Evolutionary conservation across 257 asterid genomes (phyloP), one percentile per base, ranked within the genome.

Genomic region (Plantago major): DNA sequence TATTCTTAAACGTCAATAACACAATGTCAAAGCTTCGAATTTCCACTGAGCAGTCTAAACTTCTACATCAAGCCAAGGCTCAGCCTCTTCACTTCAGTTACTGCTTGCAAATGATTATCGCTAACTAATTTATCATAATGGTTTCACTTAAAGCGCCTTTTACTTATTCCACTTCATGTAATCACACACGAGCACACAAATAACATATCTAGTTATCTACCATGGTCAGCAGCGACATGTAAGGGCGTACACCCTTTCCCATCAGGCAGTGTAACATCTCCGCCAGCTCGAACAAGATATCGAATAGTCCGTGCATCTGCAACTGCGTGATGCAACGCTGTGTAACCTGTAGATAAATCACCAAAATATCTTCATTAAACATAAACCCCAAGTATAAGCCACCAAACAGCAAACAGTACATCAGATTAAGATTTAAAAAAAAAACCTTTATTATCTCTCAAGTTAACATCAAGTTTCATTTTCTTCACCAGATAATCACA

Each of bases 301-400:
- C 7, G 7, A 9, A 71, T 51, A 37, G 74, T 64, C 3, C 26
- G 63, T 19, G 19, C 58, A 14, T 17, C 51, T 16, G 17, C 9
- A 16, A 65, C 38, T 47, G 81, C 74, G 18, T 37, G 54, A 48
- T 10, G 37, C 60, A 76, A 64, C 22, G 74, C 67, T 16, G 74
- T 75, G 7, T 67, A 37, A 26, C 77, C 77, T 71, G 77, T 51
- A 3, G 18, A n/a, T n/a, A n/a, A n/a, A n/a, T n/a, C n/a, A n/a
- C n/a, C n/a, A n/a, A n/a, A n/a, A n/a, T n/a, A n/a, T n/a, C n/a
- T n/a, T n/a, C n/a, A n/a, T n/a, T n/a, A 50, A 1, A 18, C 13
- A 18, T 48, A 48, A 48, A 48, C 28, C 18, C 26, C 9, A 18
- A 48, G 18, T 48, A 48, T 6, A 0, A 17, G 9, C 7, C 17